A percentile compares a stretch with the other conserved stretches of the same genome.
Evolutionary conservation across 2,329 filamentous ascomycete species (phyloP).

Genomic region (Colletotrichum musicola): DNA sequence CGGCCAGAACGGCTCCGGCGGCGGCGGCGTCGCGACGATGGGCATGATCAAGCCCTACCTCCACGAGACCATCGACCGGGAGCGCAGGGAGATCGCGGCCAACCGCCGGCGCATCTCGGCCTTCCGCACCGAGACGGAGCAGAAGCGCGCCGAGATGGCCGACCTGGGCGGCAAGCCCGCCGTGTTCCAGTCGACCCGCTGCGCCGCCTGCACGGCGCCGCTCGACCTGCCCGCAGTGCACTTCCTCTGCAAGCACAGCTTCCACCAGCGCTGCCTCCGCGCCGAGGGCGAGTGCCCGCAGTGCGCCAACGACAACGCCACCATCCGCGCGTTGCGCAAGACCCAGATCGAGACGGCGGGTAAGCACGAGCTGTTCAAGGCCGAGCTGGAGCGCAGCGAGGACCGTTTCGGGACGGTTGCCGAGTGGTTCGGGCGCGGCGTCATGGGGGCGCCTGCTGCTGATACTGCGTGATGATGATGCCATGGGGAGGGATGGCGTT

Average conservation of each 20-base stretch:
- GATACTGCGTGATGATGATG: slow-evolving; percentile 41
- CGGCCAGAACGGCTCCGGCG: slow-evolving; percentile 57
- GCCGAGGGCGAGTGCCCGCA: slow-evolving; percentile 80
- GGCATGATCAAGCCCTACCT: slow-evolving; percentile 97
- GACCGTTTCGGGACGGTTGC: slow-evolving; percentile 92
- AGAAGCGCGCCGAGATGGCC: slow-evolving; percentile 82
- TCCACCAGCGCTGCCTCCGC: slow-evolving; percentile 89
- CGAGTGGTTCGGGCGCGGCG: slow-evolving; percentile 94
- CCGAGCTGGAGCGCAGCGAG: slow-evolving; percentile 80
- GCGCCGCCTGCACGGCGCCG: slow-evolving; percentile 81
- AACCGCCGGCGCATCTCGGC: slow-evolving; percentile 87
- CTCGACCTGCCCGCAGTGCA: slow-evolving; percentile 93
- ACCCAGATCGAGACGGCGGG: slow-evolving; percentile 89
- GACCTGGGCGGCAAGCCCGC: slow-evolving; percentile 84
- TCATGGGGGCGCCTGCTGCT: slow-evolving; percentile 73
- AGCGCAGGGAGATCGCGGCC: slow-evolving; percentile 83
- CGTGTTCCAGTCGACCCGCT: slow-evolving; percentile 91
- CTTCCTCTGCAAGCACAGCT: slow-evolving; percentile 96
- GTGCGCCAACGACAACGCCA: slow-evolving; percentile 86
- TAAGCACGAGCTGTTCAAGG: slow-evolving; percentile 89
- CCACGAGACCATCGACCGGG: slow-evolving; percentile 86
- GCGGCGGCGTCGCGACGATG: slow-evolving; percentile 85
- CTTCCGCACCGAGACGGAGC: slow-evolving; percentile 85
- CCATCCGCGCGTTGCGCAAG: slow-evolving; percentile 86
- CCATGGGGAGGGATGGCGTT: not conserved